Conservation (phyloP, 768 basidiomycete genomes). For the Kwoniella bestiolae region DNA sequence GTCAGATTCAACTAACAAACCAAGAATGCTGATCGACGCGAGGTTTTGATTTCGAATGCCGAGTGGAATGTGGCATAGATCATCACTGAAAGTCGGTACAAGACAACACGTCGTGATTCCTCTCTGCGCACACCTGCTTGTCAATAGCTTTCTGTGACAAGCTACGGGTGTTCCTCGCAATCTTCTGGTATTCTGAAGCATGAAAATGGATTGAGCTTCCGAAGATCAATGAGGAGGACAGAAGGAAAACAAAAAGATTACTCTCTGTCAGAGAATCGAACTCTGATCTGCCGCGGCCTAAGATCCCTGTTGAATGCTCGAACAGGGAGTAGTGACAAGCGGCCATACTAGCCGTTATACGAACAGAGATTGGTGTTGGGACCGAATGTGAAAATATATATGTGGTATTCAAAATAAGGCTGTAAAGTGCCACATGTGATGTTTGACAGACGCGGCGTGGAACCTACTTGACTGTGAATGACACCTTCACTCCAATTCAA, state of each 20-base stretch:
- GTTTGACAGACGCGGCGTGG: conserved; percentile 23
- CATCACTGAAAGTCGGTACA: too few species aligned
- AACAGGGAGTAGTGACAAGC: too few species aligned
- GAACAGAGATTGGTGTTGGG: conserved; percentile 29
- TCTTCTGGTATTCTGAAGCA: too few species aligned
- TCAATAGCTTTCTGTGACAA: too few species aligned
- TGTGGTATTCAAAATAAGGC: conserved; percentile 1
- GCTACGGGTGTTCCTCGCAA: not conserved
- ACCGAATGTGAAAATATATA: not conserved
- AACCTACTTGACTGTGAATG: conserved; percentile 15
- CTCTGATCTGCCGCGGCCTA: conserved; percentile 30
- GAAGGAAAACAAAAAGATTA: conserved; percentile 18
- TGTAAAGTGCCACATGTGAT: not conserved
- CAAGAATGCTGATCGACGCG: too few species aligned
- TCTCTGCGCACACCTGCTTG: too few species aligned
- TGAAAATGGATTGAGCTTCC: too few species aligned
- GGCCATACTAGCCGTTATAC: conserved; percentile 48
- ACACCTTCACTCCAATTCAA: conserved; percentile 1
- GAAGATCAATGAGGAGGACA: not conserved
- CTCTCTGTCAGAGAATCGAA: conserved; percentile 39
- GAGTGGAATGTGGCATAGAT: too few species aligned
- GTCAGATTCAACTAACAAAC: too few species aligned
- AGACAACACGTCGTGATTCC: too few species aligned
- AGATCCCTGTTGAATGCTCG: not conserved
- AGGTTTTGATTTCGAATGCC: too few species aligned